Evolutionary conservation across 2,329 filamentous ascomycete species (phyloP), one percentile per base, ranked within the genome.

Genomic region (Cylindrodendrum hubeiense): DNA sequence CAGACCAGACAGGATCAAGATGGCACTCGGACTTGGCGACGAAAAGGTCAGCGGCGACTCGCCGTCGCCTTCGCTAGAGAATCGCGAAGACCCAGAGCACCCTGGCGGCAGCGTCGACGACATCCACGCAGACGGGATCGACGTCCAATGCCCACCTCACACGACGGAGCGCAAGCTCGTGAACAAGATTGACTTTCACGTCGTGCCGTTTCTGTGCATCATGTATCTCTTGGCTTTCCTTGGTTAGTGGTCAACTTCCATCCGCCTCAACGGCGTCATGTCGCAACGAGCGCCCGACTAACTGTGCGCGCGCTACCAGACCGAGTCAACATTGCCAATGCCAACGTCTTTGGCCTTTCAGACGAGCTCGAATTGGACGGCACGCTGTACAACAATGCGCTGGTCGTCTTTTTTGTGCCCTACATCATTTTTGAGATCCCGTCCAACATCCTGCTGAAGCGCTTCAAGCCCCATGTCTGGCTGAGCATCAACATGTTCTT

Each of bases 331-430:
- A 93, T 95, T 73, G 90, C 90, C 78, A 95, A 95, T 79, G 93
- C 92, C 28, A 87, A 86, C 46, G 84, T 92, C 49, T 93, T 93
- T 67, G 84, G 86, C 43, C 82, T 95, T 15, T 82, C 83, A 26
- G 74, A 84, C 12, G 92, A 95, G 68, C 83, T 95, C 5, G 66
- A 82, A 4, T 85, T 95, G 28, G 78, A 85, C 24, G 82, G 82
- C 46, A 80, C 81, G 5, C 82, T 92, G 74, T 95, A 92, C 80
- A 95, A 94, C 78, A 92, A 90, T 15, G 90, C 90, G 1, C 83
- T 95, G 66, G 91, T 91, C 61, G 93, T 95, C 74, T 95, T 95
- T 82, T 95, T 95, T 79, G 87, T 95, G 1, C 92, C 93, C 1
- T 95, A 95, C 76, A 84, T 93, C 71, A 73, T 92, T 59, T 86